Evolutionary conservation across 257 asterid species (phyloP).

Genomic region (Solanum chiquidenum): DNA sequence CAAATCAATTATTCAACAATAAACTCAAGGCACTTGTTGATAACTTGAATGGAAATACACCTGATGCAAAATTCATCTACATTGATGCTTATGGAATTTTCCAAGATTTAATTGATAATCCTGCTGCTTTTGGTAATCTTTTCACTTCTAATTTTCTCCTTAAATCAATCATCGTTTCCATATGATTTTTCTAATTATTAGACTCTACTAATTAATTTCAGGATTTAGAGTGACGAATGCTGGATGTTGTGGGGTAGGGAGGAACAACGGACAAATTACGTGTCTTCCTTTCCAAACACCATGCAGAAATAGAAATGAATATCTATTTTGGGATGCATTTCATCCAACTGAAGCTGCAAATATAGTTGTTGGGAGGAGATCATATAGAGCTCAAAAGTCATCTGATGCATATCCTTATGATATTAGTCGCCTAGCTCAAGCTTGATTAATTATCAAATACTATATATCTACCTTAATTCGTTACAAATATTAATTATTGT

Average conservation of each 20-base stretch:
- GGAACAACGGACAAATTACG: conserved; percentile 20
- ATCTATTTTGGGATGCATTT: conserved; percentile 21
- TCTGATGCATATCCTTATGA: conserved; percentile 21
- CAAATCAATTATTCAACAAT: conserved; percentile 8
- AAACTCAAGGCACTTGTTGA: conserved; percentile 14
- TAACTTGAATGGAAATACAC: neutral
- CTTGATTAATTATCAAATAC: neutral
- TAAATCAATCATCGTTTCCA: neutral
- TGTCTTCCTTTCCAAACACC: conserved; percentile 19
- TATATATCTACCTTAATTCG: neutral
- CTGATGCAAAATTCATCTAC: conserved; percentile 14
- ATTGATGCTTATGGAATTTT: conserved; percentile 16
- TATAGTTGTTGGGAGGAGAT: conserved; percentile 9
- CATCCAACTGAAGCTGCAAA: conserved; percentile 21
- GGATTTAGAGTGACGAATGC: conserved; percentile 19
- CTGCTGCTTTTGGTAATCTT: conserved; percentile 13
- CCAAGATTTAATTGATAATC: conserved; percentile 18
- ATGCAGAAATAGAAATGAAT: conserved; percentile 4
- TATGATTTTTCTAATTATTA: neutral
- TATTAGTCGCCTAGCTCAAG: conserved; percentile 10
- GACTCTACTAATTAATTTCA: neutral
- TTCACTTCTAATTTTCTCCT: neutral
- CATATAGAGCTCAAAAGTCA: conserved; percentile 10
- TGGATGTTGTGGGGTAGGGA: conserved; percentile 23
- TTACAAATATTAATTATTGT: neutral